These are phyloP conservation scores for Neurospora tetraspora DNA, from an alignment of 495 filamentous ascomycete genomes.

Conservation along the genomic window DNA sequence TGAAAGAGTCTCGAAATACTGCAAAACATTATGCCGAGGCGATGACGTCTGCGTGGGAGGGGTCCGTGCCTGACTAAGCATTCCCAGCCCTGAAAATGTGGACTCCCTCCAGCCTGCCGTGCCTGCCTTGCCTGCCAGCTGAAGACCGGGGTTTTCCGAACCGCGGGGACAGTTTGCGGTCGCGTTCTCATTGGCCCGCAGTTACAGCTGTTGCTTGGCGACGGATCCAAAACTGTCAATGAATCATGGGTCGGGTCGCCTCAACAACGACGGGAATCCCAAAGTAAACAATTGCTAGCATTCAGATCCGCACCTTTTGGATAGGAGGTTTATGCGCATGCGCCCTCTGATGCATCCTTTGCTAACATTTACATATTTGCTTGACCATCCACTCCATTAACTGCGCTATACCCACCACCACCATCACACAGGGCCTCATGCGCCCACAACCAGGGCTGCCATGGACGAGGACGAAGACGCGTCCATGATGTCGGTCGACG, in stretches of 20 bases:
- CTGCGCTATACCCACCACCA: neutral
- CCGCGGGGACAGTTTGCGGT: neutral
- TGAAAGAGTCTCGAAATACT: neutral
- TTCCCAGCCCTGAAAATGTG: neutral
- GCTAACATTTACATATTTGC: neutral
- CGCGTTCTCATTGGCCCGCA: neutral
- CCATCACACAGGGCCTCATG: neutral
- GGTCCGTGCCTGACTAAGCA: neutral
- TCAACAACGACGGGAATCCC: neutral
- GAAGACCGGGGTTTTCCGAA: neutral
- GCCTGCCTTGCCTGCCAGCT: neutral
- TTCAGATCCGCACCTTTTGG: neutral
- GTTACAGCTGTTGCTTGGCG: neutral
- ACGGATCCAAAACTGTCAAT: neutral
- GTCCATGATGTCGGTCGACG: slow-evolving; percentile 22
- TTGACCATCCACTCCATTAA: neutral
- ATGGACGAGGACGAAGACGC: slow-evolving; percentile 10
- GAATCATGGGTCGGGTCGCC: neutral
- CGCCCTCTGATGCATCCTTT: neutral
- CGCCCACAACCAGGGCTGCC: slow-evolving; percentile 2
- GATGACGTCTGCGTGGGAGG: neutral
- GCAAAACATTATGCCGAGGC: neutral
- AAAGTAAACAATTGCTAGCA: neutral
- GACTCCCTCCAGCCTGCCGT: neutral
- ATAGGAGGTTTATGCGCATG: neutral